phyloP scores from a whole-genome alignment of 352 stramenopile genomes.

The Globisporangium heterothallicum region DNA sequence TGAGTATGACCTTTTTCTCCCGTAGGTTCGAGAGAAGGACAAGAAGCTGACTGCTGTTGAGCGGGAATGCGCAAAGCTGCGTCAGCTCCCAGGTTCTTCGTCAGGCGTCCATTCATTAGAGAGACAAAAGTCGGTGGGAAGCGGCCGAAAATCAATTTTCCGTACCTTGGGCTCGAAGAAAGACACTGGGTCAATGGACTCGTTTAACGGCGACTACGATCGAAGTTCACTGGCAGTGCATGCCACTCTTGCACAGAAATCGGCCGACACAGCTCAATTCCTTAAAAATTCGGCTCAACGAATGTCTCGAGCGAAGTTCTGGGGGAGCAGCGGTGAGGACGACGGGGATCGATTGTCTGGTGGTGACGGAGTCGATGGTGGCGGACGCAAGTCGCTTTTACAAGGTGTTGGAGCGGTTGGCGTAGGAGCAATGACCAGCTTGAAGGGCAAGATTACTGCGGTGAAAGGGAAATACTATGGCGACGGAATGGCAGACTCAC shows the following conservation, averaged over 20 bases:
- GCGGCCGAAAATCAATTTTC: conserved; percentile 56
- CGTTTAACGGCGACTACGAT: conserved; percentile 26
- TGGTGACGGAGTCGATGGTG: conserved; percentile 36
- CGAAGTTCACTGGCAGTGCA: conserved; percentile 43
- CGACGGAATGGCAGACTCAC: conserved; percentile 5
- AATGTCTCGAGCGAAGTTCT: conserved; percentile 57
- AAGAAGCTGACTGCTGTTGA: conserved; percentile 73
- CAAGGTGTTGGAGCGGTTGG: conserved; percentile 52
- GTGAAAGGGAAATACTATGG: conserved; percentile 84
- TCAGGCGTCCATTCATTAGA: conserved; percentile 16
- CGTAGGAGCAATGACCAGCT: conserved; percentile 56
- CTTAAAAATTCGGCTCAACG: conserved; percentile 65
- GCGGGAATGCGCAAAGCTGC: conserved; percentile 66
- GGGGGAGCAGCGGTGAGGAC: conserved; percentile 40
- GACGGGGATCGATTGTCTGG: conserved; percentile 44
- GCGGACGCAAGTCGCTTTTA: conserved; percentile 54
- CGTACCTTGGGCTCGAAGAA: conserved; percentile 77
- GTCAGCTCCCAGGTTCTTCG: conserved; percentile 33
- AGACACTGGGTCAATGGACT: conserved; percentile 21
- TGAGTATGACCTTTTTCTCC: conserved; percentile 8
- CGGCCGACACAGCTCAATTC: conserved; percentile 72
- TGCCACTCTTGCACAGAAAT: conserved; percentile 60
- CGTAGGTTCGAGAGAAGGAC: conserved; percentile 73
- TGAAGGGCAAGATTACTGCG: conserved; percentile 65
- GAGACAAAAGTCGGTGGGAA: conserved; percentile 28